Conservation (phyloP, 345 rosid species). For the Bretschneidera sinensis region DNA sequence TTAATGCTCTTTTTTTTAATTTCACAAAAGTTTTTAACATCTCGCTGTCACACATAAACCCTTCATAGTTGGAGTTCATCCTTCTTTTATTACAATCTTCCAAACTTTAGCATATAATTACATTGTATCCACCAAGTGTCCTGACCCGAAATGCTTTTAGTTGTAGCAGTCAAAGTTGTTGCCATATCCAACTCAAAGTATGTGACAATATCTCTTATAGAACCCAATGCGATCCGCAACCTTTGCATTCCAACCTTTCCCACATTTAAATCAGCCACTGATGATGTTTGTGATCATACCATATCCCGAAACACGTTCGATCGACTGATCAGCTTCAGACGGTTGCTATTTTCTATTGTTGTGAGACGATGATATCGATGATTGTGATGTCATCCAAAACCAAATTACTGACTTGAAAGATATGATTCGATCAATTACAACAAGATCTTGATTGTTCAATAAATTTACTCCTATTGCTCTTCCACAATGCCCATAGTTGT, state of each 20-base stretch:
- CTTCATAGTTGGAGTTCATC: too few relatives aligned
- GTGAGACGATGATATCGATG: slow-evolving; percentile 62
- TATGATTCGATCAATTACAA: slow-evolving; percentile 28
- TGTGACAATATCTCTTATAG: slow-evolving; percentile 59
- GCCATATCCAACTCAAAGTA: slow-evolving; percentile 47
- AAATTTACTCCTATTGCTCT: slow-evolving; percentile 46
- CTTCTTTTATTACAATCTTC: too few relatives aligned
- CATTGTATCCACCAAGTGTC: slow-evolving; percentile 8
- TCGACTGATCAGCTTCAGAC: slow-evolving; percentile 33
- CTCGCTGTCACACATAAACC: too few relatives aligned
- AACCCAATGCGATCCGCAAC: slow-evolving; percentile 62
- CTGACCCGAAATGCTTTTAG: slow-evolving; percentile 33
- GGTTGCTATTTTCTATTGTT: slow-evolving; percentile 44
- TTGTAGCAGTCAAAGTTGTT: slow-evolving; percentile 57
- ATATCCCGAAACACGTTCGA: slow-evolving; percentile 47
- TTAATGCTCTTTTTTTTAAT: too few relatives aligned
- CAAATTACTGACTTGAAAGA: slow-evolving; percentile 72
- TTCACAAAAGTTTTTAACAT: too few relatives aligned
- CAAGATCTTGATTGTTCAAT: slow-evolving; percentile 54
- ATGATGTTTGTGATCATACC: slow-evolving; percentile 62
- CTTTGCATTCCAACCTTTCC: slow-evolving; percentile 33
- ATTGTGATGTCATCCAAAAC: slow-evolving; percentile 74
- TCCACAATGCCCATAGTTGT: slow-evolving; percentile 65
- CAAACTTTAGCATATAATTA: too few relatives aligned
- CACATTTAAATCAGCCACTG: slow-evolving; percentile 66